Conservation (phyloP, 768 basidiomycete genomes). For the Amanita polypyramis region DNA sequence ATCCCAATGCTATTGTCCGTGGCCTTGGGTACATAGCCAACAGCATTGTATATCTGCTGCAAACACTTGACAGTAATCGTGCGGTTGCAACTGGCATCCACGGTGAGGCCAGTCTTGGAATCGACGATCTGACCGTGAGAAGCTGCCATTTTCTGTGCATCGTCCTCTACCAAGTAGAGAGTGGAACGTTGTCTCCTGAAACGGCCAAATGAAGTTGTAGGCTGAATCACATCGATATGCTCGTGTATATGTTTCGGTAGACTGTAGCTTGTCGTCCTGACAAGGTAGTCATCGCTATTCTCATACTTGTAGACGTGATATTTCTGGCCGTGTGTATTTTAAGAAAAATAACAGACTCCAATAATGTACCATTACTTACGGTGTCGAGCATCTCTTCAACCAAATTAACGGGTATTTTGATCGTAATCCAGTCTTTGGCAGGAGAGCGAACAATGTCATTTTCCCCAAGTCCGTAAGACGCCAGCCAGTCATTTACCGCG, state of each 20-base stretch:
- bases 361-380: constrained; percentile 12
- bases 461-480: constrained; percentile 38
- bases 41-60: constrained; percentile 42
- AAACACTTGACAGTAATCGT: constrained; percentile 43
- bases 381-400: constrained; percentile 65
- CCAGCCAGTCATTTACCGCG: constrained; percentile 51
- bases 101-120: constrained; percentile 22
- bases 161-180: constrained; percentile 19
- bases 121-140: constrained; percentile 15
- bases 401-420: constrained; percentile 43
- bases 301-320: constrained; percentile 45
- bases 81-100: constrained; percentile 38
- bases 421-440: constrained; percentile 56
- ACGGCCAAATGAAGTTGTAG: constrained; percentile 59
- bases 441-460: constrained; percentile 39
- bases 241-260: constrained; percentile 45
- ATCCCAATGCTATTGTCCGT: constrained; percentile 40
- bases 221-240: constrained; percentile 58
- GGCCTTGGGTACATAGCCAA: constrained; percentile 31
- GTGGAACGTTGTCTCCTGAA: constrained; percentile 34
- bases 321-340: constrained; percentile 15
- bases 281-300: constrained; percentile 34
- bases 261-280: constrained; percentile 57
- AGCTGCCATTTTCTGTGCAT: constrained; percentile 9
- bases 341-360: no score